Evolutionary conservation across 2,329 filamentous ascomycete genomes (phyloP).

Genomic region (Talaromyces atroroseus): DNA sequence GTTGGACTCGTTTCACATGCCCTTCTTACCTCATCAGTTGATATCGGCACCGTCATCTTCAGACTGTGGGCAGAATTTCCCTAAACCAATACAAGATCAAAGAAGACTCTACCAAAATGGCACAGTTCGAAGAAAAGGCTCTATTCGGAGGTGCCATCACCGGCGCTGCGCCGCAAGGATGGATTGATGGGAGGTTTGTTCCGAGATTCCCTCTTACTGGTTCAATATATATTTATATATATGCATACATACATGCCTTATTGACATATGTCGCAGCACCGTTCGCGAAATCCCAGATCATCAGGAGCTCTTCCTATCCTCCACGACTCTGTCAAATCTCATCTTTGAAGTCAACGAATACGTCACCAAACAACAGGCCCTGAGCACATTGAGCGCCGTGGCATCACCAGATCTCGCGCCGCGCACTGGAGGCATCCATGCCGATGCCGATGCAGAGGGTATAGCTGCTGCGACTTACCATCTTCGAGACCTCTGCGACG

Average conservation of each 20-base stretch:
- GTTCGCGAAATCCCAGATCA: slow-evolving; percentile 48
- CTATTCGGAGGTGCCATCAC: slow-evolving; percentile 34
- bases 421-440: slow-evolving; percentile 27
- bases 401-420: not conserved
- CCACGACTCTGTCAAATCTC: slow-evolving; percentile 75
- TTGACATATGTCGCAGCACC: slow-evolving; percentile 21
- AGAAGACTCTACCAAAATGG: not conserved
- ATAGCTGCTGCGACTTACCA: slow-evolving; percentile 61
- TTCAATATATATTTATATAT: not conserved
- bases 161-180: slow-evolving; percentile 28
- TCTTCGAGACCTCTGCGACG: slow-evolving; percentile 63
- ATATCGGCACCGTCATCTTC: not conserved
- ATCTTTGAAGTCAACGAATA: slow-evolving; percentile 89
- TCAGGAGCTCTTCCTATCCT: slow-evolving; percentile 88
- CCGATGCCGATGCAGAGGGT: slow-evolving; percentile 58
- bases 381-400: slow-evolving; percentile 16
- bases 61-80: not conserved
- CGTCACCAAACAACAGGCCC: slow-evolving; percentile 43
- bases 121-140: slow-evolving; percentile 19
- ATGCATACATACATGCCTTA: not conserved
- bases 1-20: too few relatives aligned
- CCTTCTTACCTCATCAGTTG: not conserved
- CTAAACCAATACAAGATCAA: not conserved
- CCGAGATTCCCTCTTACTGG: not conserved
- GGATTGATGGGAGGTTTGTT: slow-evolving; percentile 34